A percentile compares a stretch with the other conserved stretches of the same genome.
Conservation (phyloP, 1,284 basidiomycete genomes). For the Microbotryum lychnidis-dioicae region DNA sequence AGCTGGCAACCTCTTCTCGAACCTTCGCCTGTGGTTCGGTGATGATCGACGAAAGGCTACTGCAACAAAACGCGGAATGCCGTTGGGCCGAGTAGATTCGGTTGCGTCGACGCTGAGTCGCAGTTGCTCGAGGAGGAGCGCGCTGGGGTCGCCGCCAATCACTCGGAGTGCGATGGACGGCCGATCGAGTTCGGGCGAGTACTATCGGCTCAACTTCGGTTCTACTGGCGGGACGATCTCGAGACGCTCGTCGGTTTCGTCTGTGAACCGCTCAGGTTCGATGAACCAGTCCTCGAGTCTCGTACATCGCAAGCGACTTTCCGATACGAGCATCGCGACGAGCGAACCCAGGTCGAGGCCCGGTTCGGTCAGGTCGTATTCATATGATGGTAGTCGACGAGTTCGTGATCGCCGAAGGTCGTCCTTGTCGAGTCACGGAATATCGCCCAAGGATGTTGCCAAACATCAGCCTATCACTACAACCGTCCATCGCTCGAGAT, state of each 20-base stretch:
- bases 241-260: constrained; percentile 29
- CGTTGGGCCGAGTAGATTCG: constrained; percentile 28
- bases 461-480: constrained; percentile 2
- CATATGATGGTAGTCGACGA: too few species aligned
- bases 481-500: constrained; percentile 8
- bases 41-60: constrained; percentile 43
- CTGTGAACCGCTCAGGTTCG: neutral
- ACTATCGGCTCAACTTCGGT: constrained; percentile 22
- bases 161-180: neutral
- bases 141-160: neutral
- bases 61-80: constrained; percentile 28
- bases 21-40: constrained; percentile 45
- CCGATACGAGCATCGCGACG: too few species aligned
- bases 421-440: too few species aligned
- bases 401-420: too few species aligned
- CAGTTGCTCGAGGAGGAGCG: neutral
- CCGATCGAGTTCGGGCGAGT: constrained; percentile 8
- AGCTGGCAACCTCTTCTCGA: constrained; percentile 41
- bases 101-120: constrained; percentile 12
- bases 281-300: too few species aligned
- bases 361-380: too few species aligned
- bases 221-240: constrained; percentile 26
- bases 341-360: too few species aligned
- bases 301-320: too few species aligned
- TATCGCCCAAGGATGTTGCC: too few species aligned